phyloP scores from a whole-genome alignment of 371 early-diverging fungal genomes.

The Mucor velutinosus region DNA sequence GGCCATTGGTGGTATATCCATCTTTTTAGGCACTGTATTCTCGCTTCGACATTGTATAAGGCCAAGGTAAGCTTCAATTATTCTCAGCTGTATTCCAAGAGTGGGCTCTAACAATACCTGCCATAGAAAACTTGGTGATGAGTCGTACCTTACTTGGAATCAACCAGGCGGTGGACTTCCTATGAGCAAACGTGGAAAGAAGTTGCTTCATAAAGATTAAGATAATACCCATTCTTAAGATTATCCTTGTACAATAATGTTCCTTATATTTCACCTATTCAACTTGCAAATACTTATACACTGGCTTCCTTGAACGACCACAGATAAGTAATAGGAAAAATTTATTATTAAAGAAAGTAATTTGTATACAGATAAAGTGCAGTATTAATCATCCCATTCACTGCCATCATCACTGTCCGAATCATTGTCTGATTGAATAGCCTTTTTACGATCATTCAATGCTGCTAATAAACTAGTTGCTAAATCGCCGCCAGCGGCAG shows the following conservation, averaged over 20 bases:
- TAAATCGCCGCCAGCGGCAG: constrained; percentile 20
- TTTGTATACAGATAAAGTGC: not conserved
- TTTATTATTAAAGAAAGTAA: constrained; percentile 1
- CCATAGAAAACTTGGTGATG: constrained; percentile 88
- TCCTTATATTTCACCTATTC: no score
- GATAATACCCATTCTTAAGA: not conserved
- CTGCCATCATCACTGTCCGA: constrained; percentile 26
- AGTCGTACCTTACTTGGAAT: constrained; percentile 94
- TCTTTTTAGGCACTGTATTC: constrained; percentile 88
- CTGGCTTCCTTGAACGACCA: no score
- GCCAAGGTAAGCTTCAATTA: constrained; percentile 66
- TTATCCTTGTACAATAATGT: not conserved
- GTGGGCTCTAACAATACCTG: constrained; percentile 5
- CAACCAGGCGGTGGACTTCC: constrained; percentile 60
- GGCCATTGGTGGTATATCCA: constrained; percentile 82
- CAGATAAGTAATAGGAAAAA: not conserved
- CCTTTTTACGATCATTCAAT: constrained; percentile 32
- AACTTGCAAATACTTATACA: no score
- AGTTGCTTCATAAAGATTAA: constrained; percentile 33
- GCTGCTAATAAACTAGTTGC: constrained; percentile 34
- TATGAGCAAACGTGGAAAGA: constrained; percentile 20
- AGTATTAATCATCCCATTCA: constrained; percentile 40
- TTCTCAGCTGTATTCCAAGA: not conserved
- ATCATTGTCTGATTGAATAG: constrained; percentile 32
- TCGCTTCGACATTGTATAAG: constrained; percentile 84